Evolutionary conservation across 2,329 filamentous ascomycete species (phyloP), one percentile per base, ranked within the genome.

Genomic region (Fusarium fujikuroi): DNA sequence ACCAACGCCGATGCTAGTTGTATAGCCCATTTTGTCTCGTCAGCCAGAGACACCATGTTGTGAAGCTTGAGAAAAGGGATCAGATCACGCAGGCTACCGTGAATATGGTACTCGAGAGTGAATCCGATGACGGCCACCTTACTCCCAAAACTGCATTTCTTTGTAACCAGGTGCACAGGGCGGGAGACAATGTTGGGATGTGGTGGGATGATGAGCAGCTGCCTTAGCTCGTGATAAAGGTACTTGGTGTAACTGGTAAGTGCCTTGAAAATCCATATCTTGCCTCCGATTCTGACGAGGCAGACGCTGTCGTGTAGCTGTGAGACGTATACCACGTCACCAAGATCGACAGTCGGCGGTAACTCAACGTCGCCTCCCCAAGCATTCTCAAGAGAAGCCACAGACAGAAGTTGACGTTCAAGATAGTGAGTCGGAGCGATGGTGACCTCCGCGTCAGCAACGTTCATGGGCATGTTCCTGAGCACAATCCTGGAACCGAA

Each of bases 291-390:
- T 37, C 81, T 80, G 49, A 90, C 87, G 19, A 90, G 80, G 63
- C 87, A 89, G 49, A 91, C 86, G 68, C 88, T 90, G 75, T 91
- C 89, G 71, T 90, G 87, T 23, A 90, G 79, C 77, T 91, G 87
- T 25, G 83, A 82, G 66, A 87, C 75, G 52, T 90, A 84, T 43
- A 83, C 80, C n/a, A 91, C 77, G 23, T 85, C 80, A 56, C 78
- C 79, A 39, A 91, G 84, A 70, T 89, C 85, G 61, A 91, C 76
- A 1, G 82, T 76, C 19, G 81, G 81, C 1, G 88, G 88, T 21
- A 89, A 77, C 6, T 76, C 50, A 23, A 85, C 72, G 9, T 80
- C 71, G 6, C 80, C 28, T 1, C 81, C 83, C 86, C 89, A 90
- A 57, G 85, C 80, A 2, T 69, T 53, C 57, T 80, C 71, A 39